These are phyloP conservation scores for Toxicodendron radicans DNA, from an alignment of 345 rosid species.

Conservation along the genomic window DNA sequence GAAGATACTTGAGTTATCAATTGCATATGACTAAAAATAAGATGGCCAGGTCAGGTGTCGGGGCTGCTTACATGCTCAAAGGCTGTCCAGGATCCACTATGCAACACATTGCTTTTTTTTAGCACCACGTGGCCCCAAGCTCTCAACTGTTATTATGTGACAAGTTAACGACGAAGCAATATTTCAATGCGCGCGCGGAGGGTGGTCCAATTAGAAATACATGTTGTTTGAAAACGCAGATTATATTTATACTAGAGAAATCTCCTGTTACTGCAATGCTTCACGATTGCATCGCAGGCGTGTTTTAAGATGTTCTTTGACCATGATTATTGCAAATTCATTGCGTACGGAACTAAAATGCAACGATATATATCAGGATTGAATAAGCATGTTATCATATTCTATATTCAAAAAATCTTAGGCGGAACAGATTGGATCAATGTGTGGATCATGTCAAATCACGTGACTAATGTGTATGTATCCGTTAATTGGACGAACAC, in stretches of 20 bases:
- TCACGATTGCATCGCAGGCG: too few species aligned
- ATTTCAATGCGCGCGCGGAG: neutral
- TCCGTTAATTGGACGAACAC: too few species aligned
- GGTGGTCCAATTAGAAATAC: neutral
- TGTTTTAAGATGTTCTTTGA: too few species aligned
- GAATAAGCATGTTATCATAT: too few species aligned
- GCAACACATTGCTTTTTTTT: neutral
- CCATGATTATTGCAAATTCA: too few species aligned
- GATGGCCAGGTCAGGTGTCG: constrained; percentile 3
- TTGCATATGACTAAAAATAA: neutral
- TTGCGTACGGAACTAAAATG: too few species aligned
- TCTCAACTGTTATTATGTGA: neutral
- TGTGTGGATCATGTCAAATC: too few species aligned
- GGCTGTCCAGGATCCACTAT: neutral
- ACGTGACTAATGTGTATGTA: too few species aligned
- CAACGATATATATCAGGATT: too few species aligned
- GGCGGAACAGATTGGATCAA: too few species aligned
- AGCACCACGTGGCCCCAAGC: neutral
- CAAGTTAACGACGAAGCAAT: neutral
- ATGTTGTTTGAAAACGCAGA: neutral
- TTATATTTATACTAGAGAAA: neutral
- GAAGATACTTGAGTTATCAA: constrained; percentile 9
- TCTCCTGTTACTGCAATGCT: neutral
- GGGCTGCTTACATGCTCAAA: neutral
- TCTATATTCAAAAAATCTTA: too few species aligned